Conservation (phyloP, 2,329 filamentous ascomycete species). For the Teratosphaeria gauchensis region DNA sequence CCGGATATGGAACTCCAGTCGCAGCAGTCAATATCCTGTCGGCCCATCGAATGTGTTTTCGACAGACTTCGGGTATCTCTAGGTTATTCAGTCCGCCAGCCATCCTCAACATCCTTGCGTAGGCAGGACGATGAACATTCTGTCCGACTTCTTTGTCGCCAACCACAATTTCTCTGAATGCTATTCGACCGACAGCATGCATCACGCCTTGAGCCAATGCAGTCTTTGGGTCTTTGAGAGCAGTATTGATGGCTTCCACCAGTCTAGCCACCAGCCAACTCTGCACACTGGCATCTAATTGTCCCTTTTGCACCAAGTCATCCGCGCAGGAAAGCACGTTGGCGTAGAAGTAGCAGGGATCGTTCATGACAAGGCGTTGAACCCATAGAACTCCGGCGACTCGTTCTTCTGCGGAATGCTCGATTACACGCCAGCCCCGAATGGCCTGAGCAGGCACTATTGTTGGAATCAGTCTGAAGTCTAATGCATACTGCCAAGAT, state of each 20-base stretch:
- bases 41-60: neutral
- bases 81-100: constrained; percentile 6
- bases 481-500: neutral
- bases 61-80: neutral
- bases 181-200: constrained; percentile 8
- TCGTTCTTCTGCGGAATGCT: constrained; percentile 1
- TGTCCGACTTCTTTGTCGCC: constrained; percentile 6
- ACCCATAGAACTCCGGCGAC: constrained; percentile 6
- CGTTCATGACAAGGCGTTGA: constrained; percentile 5
- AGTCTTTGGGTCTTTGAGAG: constrained; percentile 2
- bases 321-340: constrained; percentile 8
- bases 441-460: constrained; percentile 8
- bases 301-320: constrained; percentile 4
- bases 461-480: neutral
- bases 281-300: constrained; percentile 2
- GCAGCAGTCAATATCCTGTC: neutral
- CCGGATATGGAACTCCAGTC: neutral
- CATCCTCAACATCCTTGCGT: constrained; percentile 8
- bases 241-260: constrained; percentile 7
- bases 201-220: constrained; percentile 5
- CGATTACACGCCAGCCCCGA: constrained; percentile 3
- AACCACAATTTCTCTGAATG: constrained; percentile 7
- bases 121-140: constrained; percentile 7
- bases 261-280: constrained; percentile 3
- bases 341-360: constrained; percentile 9